Evolutionary conservation across 2,329 filamentous ascomycete genomes (phyloP).

Genomic region (Trichothecium sympodiale): DNA sequence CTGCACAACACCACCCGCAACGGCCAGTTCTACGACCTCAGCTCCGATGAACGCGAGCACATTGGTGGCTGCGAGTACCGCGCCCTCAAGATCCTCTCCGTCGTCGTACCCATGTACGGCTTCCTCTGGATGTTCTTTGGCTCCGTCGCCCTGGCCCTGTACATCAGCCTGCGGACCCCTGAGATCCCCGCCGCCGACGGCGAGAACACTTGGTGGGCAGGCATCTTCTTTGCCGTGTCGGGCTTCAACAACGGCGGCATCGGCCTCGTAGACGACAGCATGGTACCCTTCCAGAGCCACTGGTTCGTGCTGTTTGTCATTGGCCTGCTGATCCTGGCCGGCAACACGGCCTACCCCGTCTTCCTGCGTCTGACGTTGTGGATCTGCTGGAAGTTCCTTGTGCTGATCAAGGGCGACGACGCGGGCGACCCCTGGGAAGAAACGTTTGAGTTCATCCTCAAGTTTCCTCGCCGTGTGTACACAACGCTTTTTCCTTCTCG

Average conservation of each 20-base stretch:
- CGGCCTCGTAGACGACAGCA: conserved; percentile 55
- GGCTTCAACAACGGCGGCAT: conserved; percentile 66
- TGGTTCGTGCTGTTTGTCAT: conserved; percentile 41
- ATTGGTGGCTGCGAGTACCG: conserved; percentile 55
- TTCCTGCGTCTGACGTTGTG: conserved; percentile 51
- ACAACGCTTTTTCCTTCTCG: conserved; percentile 53
- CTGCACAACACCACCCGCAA: conserved; percentile 34
- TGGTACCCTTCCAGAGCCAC: conserved; percentile 46
- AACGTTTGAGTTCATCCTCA: conserved; percentile 42
- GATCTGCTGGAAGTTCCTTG: conserved; percentile 31
- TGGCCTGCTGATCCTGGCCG: conserved; percentile 48
- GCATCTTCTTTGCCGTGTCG: conserved; percentile 55
- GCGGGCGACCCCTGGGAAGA: conserved; percentile 28
- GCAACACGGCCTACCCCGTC: conserved; percentile 55
- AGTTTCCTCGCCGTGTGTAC: conserved; percentile 47
- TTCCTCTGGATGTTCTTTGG: conserved; percentile 47
- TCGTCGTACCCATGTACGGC: conserved; percentile 51
- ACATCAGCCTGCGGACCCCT: conserved; percentile 39
- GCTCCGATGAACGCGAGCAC: conserved; percentile 39
- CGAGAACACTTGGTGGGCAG: conserved; percentile 57
- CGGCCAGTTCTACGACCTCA: conserved; percentile 42
- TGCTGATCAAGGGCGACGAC: conserved; percentile 22
- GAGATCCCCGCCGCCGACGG: conserved; percentile 39
- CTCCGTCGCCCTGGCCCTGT: conserved; percentile 47
- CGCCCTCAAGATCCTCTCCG: conserved; percentile 46